These are phyloP conservation scores for Cladophialophora immunda DNA, from an alignment of 2,329 filamentous ascomycete genomes.

Conservation along the genomic window DNA sequence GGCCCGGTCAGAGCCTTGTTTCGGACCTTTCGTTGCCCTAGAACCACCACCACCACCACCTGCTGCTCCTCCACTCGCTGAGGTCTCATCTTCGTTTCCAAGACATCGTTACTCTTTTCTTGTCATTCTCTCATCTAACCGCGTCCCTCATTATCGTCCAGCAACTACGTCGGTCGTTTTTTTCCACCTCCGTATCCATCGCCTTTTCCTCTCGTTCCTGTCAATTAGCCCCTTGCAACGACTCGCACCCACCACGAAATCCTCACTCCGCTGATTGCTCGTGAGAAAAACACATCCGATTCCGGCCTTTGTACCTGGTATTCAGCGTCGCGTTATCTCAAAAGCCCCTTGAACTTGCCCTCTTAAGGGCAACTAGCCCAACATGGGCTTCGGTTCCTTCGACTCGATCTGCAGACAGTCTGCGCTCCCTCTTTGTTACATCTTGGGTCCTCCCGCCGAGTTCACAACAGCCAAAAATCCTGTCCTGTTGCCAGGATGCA, in stretches of 20 bases:
- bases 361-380: constrained; percentile 46
- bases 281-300: constrained; percentile 12
- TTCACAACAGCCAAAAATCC: constrained; percentile 70
- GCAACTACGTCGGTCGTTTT: constrained; percentile 15
- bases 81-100: constrained; percentile 6
- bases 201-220: not conserved
- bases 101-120: not conserved
- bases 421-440: constrained; percentile 84
- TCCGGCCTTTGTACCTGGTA: not conserved
- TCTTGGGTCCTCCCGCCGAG: constrained; percentile 72
- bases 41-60: constrained; percentile 1
- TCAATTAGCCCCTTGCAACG: constrained; percentile 4
- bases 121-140: not conserved
- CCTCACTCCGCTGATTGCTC: not conserved
- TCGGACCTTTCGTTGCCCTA: constrained; percentile 3
- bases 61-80: constrained; percentile 6
- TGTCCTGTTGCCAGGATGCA: constrained; percentile 89
- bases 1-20: constrained; percentile 8
- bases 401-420: constrained; percentile 83
- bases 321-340: not conserved
- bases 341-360: not conserved
- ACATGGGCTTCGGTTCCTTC: constrained; percentile 93
- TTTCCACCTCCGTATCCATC: not conserved
- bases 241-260: not conserved
- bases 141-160: not conserved